Percentiles rank a stretch among this genome's conserved stretches.
phyloP scores from a whole-genome alignment of 108 stramenopile species.

The Cyclotella kingstonii region DNA sequence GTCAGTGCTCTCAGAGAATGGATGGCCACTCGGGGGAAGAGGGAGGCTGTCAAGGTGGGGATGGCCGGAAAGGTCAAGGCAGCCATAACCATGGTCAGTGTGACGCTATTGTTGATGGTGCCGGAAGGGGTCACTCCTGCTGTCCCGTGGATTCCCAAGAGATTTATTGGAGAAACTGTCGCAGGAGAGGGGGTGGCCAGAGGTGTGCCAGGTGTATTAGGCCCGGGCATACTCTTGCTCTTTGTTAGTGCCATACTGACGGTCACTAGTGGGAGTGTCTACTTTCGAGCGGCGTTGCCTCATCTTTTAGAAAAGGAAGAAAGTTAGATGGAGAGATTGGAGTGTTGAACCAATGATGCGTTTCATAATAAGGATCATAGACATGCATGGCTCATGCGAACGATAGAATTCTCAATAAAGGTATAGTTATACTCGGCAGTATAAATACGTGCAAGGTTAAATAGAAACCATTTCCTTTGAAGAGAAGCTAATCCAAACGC shows the following conservation, averaged over 20 bases:
- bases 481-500: too few relatives aligned
- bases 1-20: constrained; percentile 93
- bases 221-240: constrained; percentile 53
- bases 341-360: too few relatives aligned
- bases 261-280: constrained; percentile 82
- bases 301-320: constrained; percentile 54
- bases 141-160: constrained; percentile 15
- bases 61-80: constrained; percentile 87
- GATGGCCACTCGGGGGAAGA: constrained; percentile 85
- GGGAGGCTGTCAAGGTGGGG: constrained; percentile 87
- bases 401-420: too few relatives aligned
- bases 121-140: constrained; percentile 44
- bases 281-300: constrained; percentile 78
- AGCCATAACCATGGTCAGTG: constrained; percentile 74
- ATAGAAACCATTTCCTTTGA: too few relatives aligned
- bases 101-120: constrained; percentile 62
- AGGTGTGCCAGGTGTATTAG: constrained; percentile 23
- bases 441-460: too few relatives aligned
- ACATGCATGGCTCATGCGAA: too few relatives aligned
- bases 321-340: too few relatives aligned
- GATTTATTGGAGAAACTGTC: constrained; percentile 17
- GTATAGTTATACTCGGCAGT: too few relatives aligned
- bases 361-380: too few relatives aligned
- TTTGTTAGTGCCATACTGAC: constrained; percentile 72
- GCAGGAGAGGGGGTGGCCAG: constrained; percentile 21